Evolutionary conservation across 2,329 filamentous ascomycete genomes (phyloP).

Genomic region (Chrysosporium queenslandicum): DNA sequence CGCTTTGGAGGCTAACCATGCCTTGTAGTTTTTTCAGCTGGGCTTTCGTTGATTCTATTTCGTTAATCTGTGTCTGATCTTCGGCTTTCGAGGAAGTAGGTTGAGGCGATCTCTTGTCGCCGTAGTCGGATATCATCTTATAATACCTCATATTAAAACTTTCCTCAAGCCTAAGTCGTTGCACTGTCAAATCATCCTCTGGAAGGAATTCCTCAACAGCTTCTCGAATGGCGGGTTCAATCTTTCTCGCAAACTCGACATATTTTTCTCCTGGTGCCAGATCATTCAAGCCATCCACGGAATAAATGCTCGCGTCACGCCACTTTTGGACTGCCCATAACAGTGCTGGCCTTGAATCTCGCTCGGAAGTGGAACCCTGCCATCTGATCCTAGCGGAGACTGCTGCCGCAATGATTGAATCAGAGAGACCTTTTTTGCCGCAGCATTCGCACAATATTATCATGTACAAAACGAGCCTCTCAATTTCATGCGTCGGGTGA

Average conservation of each 20-base stretch:
- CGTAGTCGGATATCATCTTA: conserved; percentile 5
- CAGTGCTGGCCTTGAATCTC: conserved; percentile 6
- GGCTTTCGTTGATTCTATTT: conserved; percentile 6
- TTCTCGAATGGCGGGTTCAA: conserved; percentile 22
- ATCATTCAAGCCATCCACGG: conserved; percentile 15
- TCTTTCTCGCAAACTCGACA: conserved; percentile 26
- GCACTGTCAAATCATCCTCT: conserved; percentile 9
- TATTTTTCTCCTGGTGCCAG: conserved; percentile 27
- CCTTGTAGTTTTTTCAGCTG: conserved; percentile 5
- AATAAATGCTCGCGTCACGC: conserved; percentile 8
- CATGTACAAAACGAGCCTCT: conserved; percentile 33
- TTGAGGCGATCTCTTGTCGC: not conserved
- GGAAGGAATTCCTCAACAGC: conserved; percentile 8
- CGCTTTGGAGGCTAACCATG: conserved; percentile 6
- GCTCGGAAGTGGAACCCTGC: not conserved
- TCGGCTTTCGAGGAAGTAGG: not conserved
- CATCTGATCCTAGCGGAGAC: conserved; percentile 27
- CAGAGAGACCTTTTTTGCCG: conserved; percentile 23
- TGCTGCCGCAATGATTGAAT: conserved; percentile 29
- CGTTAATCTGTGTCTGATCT: not conserved
- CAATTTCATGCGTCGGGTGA: conserved; percentile 21
- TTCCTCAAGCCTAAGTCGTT: conserved; percentile 6
- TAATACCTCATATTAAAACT: conserved; percentile 12
- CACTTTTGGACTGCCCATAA: conserved; percentile 11
- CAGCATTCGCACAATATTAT: conserved; percentile 32